Base-by-base conservation (phyloP, 768 basidiomycete genomes). In the Candolleomyces efflorescens region DNA sequence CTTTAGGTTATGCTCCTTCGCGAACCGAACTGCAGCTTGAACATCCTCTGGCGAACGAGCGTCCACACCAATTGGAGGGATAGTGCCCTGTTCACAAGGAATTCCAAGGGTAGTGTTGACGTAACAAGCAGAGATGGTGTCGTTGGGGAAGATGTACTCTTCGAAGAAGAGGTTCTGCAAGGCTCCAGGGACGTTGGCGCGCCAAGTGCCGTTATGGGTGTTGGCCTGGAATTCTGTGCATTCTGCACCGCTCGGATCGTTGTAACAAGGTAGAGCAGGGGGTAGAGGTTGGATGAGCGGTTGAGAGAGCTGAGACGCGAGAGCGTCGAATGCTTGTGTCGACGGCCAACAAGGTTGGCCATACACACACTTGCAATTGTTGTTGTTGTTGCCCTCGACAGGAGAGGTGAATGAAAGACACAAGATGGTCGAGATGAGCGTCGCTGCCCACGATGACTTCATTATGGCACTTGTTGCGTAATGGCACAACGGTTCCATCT, bases 41-140 rank as follows among this genome's bases (percentile, higher is more conserved):
- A 81, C 62, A 53, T 80, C 79, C 5, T 58, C 56, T 0, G 68
- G 68, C 0, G 66, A 69, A 7, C 73, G 67, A 0, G 76, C 75
- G 54, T 80, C 75, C 1, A 78, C 75, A 2, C 73, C 76, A 15
- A 73, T 59, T 2, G 73, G 67, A 1, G 80, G 73, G 2, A 80
- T 69, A 48, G 71, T 74, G 11, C 79, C 80, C 59, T 79, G 79
- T 1, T 68, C 64, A 56, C 79, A 82, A 5, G 76, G 71, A 12
- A 69, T 38, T 3, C 73, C 75, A 0, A 78, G 63, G 0, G 72
- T 67, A 0, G 75, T 76, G 58, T 84, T 76, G 36, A 83, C 56
- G 43, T 81, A 83, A 72, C 84, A 86, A 0, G 73, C 76, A 60
- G 75, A 75, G 47, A 81, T 76, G 43, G 78, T 81, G 24, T 77